phyloP scores from a whole-genome alignment of 2,329 filamentous ascomycete genomes.

The Stemphylium vesicarium region DNA sequence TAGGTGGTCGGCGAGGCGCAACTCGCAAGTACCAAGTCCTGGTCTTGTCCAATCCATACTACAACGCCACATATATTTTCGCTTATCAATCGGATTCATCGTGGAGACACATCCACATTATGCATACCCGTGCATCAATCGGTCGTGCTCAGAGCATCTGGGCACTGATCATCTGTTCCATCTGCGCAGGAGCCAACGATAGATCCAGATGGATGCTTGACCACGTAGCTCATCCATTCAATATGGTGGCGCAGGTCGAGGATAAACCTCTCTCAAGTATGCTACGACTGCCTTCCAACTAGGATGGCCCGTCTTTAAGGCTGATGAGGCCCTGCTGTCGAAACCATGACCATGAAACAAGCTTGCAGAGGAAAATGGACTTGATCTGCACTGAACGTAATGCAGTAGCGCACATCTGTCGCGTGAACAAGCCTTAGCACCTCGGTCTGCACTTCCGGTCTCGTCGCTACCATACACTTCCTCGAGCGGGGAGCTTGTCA shows the following conservation, averaged over 20 bases:
- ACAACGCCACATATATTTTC: constrained; percentile 4
- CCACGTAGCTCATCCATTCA: background rate
- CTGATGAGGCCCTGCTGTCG: background rate
- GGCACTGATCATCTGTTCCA: constrained; percentile 13
- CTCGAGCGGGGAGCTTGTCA: background rate
- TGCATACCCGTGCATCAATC: background rate
- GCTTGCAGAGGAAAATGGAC: background rate
- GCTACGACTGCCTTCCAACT: background rate
- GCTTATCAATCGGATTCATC: constrained; percentile 2
- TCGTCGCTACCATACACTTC: background rate
- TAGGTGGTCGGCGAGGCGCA: background rate
- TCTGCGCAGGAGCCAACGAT: background rate
- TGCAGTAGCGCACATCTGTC: background rate
- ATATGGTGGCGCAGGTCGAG: background rate
- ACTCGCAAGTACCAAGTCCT: background rate
- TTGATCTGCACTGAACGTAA: background rate
- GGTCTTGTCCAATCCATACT: background rate
- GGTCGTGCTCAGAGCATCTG: background rate
- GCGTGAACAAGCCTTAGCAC: background rate
- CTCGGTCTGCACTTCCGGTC: background rate
- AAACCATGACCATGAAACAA: background rate
- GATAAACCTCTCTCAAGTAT: background rate
- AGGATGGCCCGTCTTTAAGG: background rate
- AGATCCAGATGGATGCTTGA: background rate
- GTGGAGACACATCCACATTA: background rate